Base-by-base conservation (phyloP, 768 basidiomycete genomes). In the Pholiota conissans region DNA sequence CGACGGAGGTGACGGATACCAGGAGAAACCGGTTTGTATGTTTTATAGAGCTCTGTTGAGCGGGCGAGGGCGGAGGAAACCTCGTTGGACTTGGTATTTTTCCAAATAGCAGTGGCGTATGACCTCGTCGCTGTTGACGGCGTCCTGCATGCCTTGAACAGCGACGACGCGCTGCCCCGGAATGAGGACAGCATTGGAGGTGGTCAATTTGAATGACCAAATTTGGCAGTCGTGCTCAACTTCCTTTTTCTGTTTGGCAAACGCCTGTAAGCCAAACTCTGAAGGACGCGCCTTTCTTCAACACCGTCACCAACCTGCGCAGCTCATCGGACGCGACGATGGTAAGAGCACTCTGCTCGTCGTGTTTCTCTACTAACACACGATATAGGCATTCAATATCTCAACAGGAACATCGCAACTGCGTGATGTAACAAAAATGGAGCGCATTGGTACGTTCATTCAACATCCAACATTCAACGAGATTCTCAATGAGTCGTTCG, bases 351-450 rank as follows among this genome's bases (percentile, higher is more conserved):
- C 56, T 53, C 50, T 0, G 28, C 26, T 46, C 52, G 10, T 29
- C 27, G 10, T 32, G 16, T 34, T 30, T 27, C 11, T 5, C 9
- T 22, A 27, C 30, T 40, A 26, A 59, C 24, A 59, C 20, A 27
- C 37, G 4, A 9, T 34, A 32, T 52, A 73, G 86, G 84, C 87
- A 11, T 81, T 89, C 69, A 84, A 89, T 69, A 93, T 93, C 65
- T 74, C 86, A 0, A 87, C 90, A 61, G 88, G 87, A 37, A 85
- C 87, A 47, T 85, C 89, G 39, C 90, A 93, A 71, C 73, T 94
- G 57, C 83, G 91, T 59, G 92, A 94, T 66, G 88, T 93, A 58
- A 92, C 91, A 54, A 92, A 91, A 81, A 92, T 94, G 85, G 92
- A 94, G 83, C 90, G 92, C 59, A 94, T 94, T 72, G 91, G 91